A percentile compares a stretch with the other conserved stretches of the same genome.
Conservation (phyloP, 768 basidiomycete species). For the Kwoniella bestiolae region DNA sequence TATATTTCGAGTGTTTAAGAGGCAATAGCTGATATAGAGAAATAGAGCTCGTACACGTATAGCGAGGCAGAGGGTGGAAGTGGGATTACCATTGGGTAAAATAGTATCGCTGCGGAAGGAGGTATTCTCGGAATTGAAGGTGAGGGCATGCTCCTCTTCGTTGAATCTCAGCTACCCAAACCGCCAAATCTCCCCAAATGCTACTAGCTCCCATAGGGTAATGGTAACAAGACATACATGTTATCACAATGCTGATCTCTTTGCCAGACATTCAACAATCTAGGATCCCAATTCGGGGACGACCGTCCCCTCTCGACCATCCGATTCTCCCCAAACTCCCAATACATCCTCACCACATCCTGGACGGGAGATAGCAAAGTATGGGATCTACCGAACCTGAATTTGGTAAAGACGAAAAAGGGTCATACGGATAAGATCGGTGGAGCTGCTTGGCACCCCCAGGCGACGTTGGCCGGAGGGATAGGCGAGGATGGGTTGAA, state of each 20-base stretch:
- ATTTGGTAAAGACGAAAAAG: slow-evolving; percentile 72
- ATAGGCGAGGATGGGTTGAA: slow-evolving; percentile 72
- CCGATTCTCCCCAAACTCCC: slow-evolving; percentile 89
- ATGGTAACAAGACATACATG: neutral
- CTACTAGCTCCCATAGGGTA: too few relatives aligned
- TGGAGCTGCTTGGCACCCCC: slow-evolving; percentile 96
- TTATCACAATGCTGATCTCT: neutral
- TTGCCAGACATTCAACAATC: slow-evolving; percentile 77
- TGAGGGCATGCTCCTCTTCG: slow-evolving; percentile 60
- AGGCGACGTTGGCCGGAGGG: slow-evolving; percentile 69
- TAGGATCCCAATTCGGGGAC: slow-evolving; percentile 98
- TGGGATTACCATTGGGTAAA: slow-evolving; percentile 79
- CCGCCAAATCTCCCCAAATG: too few relatives aligned
- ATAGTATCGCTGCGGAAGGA: slow-evolving; percentile 92
- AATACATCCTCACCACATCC: slow-evolving; percentile 85
- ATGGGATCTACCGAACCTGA: slow-evolving; percentile 93
- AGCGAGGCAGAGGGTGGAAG: slow-evolving; percentile 89
- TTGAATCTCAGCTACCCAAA: too few relatives aligned
- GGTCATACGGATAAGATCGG: slow-evolving; percentile 90
- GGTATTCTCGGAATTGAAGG: slow-evolving; percentile 86
- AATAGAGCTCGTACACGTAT: slow-evolving; percentile 93
- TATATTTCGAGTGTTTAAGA: neutral
- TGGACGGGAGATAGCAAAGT: slow-evolving; percentile 95
- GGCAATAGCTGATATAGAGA: slow-evolving; percentile 56
- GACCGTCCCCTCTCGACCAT: slow-evolving; percentile 92